Conservation (phyloP, 2,329 filamentous ascomycete genomes). For the Stachybotrys elegans region DNA sequence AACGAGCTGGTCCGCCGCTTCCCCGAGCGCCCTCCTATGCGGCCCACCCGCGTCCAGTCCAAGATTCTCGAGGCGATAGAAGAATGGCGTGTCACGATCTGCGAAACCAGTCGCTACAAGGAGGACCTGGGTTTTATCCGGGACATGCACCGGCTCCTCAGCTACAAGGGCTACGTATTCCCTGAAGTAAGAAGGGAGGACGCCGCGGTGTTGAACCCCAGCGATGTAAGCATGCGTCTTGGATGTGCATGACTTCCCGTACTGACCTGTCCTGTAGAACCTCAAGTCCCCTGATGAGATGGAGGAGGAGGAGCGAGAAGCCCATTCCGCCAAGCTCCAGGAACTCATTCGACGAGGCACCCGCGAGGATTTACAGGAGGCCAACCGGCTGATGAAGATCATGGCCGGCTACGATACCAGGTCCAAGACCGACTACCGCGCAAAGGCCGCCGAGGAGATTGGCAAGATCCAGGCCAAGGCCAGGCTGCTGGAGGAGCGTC, state of each 20-base stretch:
- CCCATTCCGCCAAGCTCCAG: conserved; percentile 96
- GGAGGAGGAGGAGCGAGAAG: conserved; percentile 93
- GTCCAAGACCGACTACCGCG: conserved; percentile 94
- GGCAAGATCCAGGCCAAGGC: conserved; percentile 95
- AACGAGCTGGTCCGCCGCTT: conserved; percentile 97
- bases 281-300: conserved; percentile 96
- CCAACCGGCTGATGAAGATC: conserved; percentile 96
- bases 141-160: conserved; percentile 93
- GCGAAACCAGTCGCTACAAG: conserved; percentile 95
- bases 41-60: conserved; percentile 79
- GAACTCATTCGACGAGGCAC: conserved; percentile 90
- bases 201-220: conserved; percentile 92
- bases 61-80: conserved; percentile 95
- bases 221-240: conserved; percentile 91
- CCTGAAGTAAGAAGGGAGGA: conserved; percentile 89
- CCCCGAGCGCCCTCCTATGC: conserved; percentile 84
- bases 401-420: conserved; percentile 97
- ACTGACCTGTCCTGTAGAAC: too few relatives aligned
- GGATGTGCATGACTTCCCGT: too few relatives aligned
- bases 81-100: conserved; percentile 98
- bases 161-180: conserved; percentile 96
- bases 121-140: conserved; percentile 93
- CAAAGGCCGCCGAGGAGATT: conserved; percentile 95
- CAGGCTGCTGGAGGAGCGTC: conserved; percentile 82
- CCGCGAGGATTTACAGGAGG: conserved; percentile 91